phyloP scores from a whole-genome alignment of 331 rosid species.

The Erythrophleum ivorense region DNA sequence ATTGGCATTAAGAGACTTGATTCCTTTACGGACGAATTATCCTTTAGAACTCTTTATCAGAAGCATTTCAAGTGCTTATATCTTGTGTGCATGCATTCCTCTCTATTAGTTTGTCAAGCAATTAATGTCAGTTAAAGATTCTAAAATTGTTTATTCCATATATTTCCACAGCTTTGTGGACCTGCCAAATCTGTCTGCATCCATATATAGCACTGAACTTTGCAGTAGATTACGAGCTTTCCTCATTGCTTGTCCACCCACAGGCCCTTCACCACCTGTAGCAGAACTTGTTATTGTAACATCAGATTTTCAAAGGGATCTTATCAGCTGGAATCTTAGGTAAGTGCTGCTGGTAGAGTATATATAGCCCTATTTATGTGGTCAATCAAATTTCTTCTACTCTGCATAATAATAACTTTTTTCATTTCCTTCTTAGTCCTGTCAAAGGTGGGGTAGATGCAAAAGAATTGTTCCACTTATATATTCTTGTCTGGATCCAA shows the following conservation, averaged over 20 bases:
- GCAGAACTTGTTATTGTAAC: slow-evolving; percentile 93
- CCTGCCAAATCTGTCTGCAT: slow-evolving; percentile 90
- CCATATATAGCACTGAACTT: slow-evolving; percentile 94
- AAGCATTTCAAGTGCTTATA: slow-evolving; percentile 34
- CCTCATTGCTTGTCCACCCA: slow-evolving; percentile 95
- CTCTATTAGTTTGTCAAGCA: slow-evolving; percentile 36
- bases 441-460: slow-evolving; percentile 96
- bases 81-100: slow-evolving; percentile 4
- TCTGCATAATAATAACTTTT: slow-evolving; percentile 1
- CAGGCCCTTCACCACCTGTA: slow-evolving; percentile 83
- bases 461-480: slow-evolving; percentile 92
- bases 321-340: slow-evolving; percentile 78
- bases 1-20: slow-evolving; percentile 14
- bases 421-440: slow-evolving; percentile 55
- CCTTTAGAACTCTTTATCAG: slow-evolving; percentile 17
- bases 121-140: slow-evolving; percentile 27
- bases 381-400: slow-evolving; percentile 15
- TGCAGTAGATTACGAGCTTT: slow-evolving; percentile 82
- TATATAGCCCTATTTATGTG: slow-evolving; percentile 3
- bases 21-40: slow-evolving; percentile 12
- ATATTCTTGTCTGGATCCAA: slow-evolving; percentile 93
- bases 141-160: slow-evolving; percentile 37
- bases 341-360: slow-evolving; percentile 39
- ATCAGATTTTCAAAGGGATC: slow-evolving; percentile 93
- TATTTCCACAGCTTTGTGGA: slow-evolving; percentile 78